phyloP scores from a whole-genome alignment of 1,284 basidiomycete species.

The Exobasidium rhododendri region DNA sequence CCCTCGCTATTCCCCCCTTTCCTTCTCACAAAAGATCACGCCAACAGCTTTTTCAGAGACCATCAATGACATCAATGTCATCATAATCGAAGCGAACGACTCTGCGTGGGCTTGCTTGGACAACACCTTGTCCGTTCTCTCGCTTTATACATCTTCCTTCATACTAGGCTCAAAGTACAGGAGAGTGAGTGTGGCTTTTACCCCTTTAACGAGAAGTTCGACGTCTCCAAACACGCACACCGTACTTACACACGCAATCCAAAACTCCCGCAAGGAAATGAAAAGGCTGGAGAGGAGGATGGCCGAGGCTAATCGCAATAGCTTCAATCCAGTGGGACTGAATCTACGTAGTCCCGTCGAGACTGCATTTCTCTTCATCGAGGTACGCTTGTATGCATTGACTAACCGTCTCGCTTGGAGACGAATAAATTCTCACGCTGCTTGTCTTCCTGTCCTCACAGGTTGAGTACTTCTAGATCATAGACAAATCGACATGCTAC shows the following conservation, averaged over 20 bases:
- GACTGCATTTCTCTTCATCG: constrained; percentile 72
- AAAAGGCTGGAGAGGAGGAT: constrained; percentile 64
- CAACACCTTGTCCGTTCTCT: constrained; percentile 30
- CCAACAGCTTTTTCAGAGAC: constrained; percentile 32
- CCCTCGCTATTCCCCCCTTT: neutral
- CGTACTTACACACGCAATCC: neutral
- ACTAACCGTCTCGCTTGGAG: no score
- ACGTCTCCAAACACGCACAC: neutral
- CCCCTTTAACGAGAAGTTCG: neutral
- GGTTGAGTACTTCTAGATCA: neutral
- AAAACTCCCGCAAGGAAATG: constrained; percentile 67
- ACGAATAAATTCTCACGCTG: no score
- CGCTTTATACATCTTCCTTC: constrained; percentile 57
- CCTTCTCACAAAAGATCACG: constrained; percentile 15
- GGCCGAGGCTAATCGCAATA: constrained; percentile 64
- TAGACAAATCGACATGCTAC: no score
- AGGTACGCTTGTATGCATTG: no score
- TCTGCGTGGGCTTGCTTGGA: constrained; percentile 28
- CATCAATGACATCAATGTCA: constrained; percentile 40
- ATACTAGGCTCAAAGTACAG: constrained; percentile 69
- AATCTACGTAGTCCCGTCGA: constrained; percentile 74
- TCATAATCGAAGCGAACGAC: constrained; percentile 32
- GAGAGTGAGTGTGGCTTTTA: constrained; percentile 62
- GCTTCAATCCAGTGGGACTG: constrained; percentile 75
- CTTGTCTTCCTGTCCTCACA: no score